These are phyloP conservation scores for Trematosphaeria pertusa DNA, from an alignment of 2,329 filamentous ascomycete genomes.

Conservation along the genomic window DNA sequence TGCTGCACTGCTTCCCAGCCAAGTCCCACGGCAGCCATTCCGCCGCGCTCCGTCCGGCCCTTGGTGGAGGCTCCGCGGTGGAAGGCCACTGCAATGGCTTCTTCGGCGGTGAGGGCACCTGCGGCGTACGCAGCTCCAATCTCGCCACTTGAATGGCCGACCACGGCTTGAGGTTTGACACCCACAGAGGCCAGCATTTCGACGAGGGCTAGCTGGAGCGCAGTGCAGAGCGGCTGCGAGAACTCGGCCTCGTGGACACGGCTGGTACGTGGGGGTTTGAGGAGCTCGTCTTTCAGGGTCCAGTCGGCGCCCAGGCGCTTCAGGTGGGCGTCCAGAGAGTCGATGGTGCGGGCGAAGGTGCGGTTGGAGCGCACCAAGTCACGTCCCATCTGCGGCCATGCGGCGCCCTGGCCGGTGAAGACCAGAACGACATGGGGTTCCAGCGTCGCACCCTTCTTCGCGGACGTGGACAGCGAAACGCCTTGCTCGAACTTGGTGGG, in stretches of 20 bases:
- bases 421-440: slow-evolving; percentile 11
- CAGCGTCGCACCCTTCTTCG: background rate
- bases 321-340: background rate
- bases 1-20: slow-evolving; percentile 5
- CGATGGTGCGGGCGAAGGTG: background rate
- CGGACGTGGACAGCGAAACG: background rate
- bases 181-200: slow-evolving; percentile 14
- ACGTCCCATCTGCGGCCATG: slow-evolving; percentile 21
- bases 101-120: slow-evolving; percentile 25
- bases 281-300: slow-evolving; percentile 10
- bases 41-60: slow-evolving; percentile 5
- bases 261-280: background rate
- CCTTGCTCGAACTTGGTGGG: no score
- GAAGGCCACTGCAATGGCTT: slow-evolving; percentile 28
- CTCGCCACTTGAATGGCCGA: slow-evolving; percentile 29
- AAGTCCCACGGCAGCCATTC: slow-evolving; percentile 21
- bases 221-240: slow-evolving; percentile 22
- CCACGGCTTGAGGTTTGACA: slow-evolving; percentile 16
- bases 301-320: slow-evolving; percentile 4
- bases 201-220: slow-evolving; percentile 25
- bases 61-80: slow-evolving; percentile 17
- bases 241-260: slow-evolving; percentile 2
- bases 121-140: slow-evolving; percentile 50
- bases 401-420: slow-evolving; percentile 31
- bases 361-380: slow-evolving; percentile 1